Evolutionary conservation across 129 eudicot species (phyloP).

Genomic region (Calendula officinalis): DNA sequence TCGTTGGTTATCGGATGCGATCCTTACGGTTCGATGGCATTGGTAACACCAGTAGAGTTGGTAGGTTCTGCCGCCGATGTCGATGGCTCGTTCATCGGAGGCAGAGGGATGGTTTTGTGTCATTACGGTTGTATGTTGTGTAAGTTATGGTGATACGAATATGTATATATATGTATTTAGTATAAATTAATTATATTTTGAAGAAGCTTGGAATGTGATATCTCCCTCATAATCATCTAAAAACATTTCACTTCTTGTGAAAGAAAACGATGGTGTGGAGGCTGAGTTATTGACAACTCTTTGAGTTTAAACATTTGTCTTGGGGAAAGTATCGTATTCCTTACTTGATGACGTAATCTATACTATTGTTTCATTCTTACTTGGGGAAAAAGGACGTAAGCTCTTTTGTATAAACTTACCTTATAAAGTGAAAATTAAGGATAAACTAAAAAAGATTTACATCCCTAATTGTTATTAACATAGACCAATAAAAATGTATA

Average conservation of each 20-base stretch:
- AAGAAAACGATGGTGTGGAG: constrained; percentile 37
- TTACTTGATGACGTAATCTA: constrained; percentile 4
- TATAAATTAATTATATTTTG: constrained; percentile 12
- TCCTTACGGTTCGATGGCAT: constrained; percentile 63
- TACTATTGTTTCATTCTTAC: neutral
- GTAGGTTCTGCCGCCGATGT: constrained; percentile 38
- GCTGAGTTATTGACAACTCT: neutral
- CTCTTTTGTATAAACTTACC: no score
- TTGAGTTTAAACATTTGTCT: constrained; percentile 1
- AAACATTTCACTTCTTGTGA: constrained; percentile 26
- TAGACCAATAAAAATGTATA: no score
- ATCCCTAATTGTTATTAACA: no score
- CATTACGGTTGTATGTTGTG: constrained; percentile 17
- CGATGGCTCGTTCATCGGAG: constrained; percentile 25
- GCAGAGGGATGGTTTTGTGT: constrained; percentile 10
- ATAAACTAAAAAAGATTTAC: no score
- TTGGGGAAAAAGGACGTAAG: neutral
- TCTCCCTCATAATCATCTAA: neutral
- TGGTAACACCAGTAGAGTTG: constrained; percentile 88
- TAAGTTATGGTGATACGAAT: neutral
- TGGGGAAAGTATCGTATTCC: constrained; percentile 32
- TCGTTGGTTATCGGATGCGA: constrained; percentile 39
- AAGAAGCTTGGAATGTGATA: constrained; percentile 19
- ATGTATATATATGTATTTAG: neutral
- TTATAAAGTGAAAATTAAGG: no score